phyloP scores from a whole-genome alignment of 345 rosid genomes.

The Sapria himalayana region DNA sequence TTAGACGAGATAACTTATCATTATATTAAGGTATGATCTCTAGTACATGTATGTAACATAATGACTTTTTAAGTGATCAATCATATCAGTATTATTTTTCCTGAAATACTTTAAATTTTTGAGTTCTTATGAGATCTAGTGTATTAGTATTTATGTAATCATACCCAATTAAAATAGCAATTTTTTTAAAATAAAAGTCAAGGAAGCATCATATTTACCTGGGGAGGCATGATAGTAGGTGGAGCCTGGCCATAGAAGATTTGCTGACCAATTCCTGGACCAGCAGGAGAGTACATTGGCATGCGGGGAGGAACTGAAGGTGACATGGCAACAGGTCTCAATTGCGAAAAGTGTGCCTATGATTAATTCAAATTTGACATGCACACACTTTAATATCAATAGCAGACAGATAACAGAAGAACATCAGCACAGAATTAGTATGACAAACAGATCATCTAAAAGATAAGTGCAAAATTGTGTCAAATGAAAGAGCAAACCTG shows the following conservation, averaged over 20 bases:
- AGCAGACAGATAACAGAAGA: not conserved
- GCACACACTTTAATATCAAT: not conserved
- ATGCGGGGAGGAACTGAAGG: slow-evolving; percentile 60
- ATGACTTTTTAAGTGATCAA: too few species aligned
- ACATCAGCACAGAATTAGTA: too few species aligned
- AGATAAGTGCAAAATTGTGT: too few species aligned
- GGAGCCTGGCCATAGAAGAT: slow-evolving; percentile 78
- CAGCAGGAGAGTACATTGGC: slow-evolving; percentile 70
- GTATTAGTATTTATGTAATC: too few species aligned
- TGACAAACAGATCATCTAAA: too few species aligned
- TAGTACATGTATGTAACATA: too few species aligned
- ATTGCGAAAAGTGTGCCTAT: slow-evolving; percentile 84
- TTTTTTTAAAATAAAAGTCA: not conserved
- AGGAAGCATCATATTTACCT: slow-evolving; percentile 17
- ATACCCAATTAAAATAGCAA: too few species aligned
- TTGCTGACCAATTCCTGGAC: slow-evolving; percentile 63
- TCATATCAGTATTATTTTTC: too few species aligned
- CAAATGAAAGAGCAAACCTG: slow-evolving; percentile 28
- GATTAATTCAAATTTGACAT: not conserved
- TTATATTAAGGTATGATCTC: too few species aligned
- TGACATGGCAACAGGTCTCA: slow-evolving; percentile 62
- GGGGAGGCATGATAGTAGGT: slow-evolving; percentile 63
- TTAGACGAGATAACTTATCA: too few species aligned
- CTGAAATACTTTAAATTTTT: too few species aligned
- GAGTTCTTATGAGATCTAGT: too few species aligned